phyloP scores from a whole-genome alignment of 2,329 filamentous ascomycete species.

The Apiospora arundinis region DNA sequence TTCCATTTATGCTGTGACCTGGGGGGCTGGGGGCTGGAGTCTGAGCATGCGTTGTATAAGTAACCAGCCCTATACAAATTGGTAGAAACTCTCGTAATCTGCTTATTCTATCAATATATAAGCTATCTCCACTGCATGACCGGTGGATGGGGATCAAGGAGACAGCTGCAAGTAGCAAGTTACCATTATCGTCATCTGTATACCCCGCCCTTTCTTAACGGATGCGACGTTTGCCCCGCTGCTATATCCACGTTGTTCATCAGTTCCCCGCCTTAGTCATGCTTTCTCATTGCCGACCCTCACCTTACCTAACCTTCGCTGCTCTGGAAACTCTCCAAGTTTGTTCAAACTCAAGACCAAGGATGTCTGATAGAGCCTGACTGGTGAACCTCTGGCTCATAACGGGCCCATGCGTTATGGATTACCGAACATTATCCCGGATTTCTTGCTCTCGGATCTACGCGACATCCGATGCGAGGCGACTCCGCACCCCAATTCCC shows the following conservation, averaged over 20 bases:
- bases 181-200: neutral
- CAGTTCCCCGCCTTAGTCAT: conserved; percentile 20
- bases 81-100: too few species aligned
- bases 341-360: neutral
- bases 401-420: neutral
- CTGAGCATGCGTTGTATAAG: too few species aligned
- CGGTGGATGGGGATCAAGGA: too few species aligned
- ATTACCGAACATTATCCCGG: neutral
- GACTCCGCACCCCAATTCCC: neutral
- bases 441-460: conserved; percentile 2
- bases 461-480: neutral
- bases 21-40: too few species aligned
- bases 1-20: too few species aligned
- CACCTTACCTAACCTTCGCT: conserved; percentile 2
- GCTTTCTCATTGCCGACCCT: conserved; percentile 18
- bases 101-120: too few species aligned
- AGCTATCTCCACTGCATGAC: too few species aligned
- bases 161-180: neutral
- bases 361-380: neutral
- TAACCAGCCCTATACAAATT: too few species aligned
- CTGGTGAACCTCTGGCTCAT: neutral
- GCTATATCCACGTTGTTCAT: neutral
- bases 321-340: neutral
- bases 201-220: conserved; percentile 3
- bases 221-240: neutral